Evolutionary conservation across 768 basidiomycete genomes (phyloP).

Genomic region (Holtermanniella nyarrowii): DNA sequence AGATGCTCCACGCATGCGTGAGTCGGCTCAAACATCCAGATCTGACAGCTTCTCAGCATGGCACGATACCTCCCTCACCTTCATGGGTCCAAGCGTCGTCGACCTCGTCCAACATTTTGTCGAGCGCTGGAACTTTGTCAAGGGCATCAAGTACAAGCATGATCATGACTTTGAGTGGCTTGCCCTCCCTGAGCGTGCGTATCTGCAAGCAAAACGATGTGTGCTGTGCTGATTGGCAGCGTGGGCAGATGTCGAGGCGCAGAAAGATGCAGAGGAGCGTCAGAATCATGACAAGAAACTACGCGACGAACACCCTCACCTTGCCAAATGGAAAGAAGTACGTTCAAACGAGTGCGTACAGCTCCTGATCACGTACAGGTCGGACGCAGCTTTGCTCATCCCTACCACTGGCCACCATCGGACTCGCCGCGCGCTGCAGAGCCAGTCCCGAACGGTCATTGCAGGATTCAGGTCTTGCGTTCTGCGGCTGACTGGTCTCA

Average conservation of each 20-base stretch:
- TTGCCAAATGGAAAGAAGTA: conserved; percentile 36
- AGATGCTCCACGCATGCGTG: conserved; percentile 35
- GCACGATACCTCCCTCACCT: conserved; percentile 65
- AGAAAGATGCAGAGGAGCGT: conserved; percentile 18
- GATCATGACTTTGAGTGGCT: conserved; percentile 40
- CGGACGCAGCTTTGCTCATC: conserved; percentile 32
- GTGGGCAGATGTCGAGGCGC: conserved; percentile 28
- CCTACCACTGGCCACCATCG: conserved; percentile 40
- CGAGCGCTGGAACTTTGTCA: conserved; percentile 58
- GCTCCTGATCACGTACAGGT: not conserved
- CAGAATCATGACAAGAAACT: conserved; percentile 23
- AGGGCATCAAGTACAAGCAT: conserved; percentile 37
- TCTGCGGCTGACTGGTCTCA: conserved; percentile 91
- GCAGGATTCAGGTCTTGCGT: conserved; percentile 50
- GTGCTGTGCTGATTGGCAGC: conserved; percentile 14
- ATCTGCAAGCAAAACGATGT: too few species aligned
- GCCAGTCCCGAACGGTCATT: conserved; percentile 29
- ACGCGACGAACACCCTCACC: conserved; percentile 38
- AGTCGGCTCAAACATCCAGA: conserved; percentile 4
- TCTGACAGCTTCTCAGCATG: conserved; percentile 47
- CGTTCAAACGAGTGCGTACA: not conserved
- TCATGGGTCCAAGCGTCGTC: conserved; percentile 61
- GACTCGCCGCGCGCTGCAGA: conserved; percentile 31
- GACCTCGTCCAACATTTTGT: conserved; percentile 89
- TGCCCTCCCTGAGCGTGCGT: conserved; percentile 34